Evolutionary conservation across 306 rosid genomes (phyloP).

Genomic region (Benincasa hispida): DNA sequence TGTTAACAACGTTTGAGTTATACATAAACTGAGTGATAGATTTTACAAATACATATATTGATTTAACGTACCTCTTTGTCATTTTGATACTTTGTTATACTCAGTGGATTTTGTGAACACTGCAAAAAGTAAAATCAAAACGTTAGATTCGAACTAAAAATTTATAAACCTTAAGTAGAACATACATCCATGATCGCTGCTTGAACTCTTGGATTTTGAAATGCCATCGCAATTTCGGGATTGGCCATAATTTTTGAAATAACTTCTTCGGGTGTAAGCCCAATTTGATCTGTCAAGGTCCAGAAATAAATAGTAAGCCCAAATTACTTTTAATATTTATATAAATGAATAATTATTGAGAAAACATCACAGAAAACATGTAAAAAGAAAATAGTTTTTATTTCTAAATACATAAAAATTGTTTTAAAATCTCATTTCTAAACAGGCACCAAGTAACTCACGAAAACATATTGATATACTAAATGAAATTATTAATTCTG

Average conservation of each 20-base stretch:
- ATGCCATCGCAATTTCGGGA: slow-evolving; percentile 93
- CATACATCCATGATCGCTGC: slow-evolving; percentile 98
- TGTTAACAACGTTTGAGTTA: not conserved
- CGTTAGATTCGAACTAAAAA: slow-evolving; percentile 5
- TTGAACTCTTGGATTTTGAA: slow-evolving; percentile 97
- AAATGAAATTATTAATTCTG: not conserved
- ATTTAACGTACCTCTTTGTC: slow-evolving; percentile 75
- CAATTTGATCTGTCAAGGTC: slow-evolving; percentile 72
- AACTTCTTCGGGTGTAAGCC: slow-evolving; percentile 89
- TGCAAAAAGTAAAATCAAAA: slow-evolving; percentile 28
- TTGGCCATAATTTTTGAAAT: slow-evolving; percentile 92
- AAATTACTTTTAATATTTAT: not conserved
- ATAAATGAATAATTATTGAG: not conserved
- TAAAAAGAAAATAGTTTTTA: not conserved
- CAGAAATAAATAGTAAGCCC: not conserved
- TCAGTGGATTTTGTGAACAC: slow-evolving; percentile 91
- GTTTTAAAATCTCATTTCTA: not conserved
- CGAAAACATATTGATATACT: not conserved
- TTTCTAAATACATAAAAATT: not conserved
- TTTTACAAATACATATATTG: not conserved
- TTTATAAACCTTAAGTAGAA: slow-evolving; percentile 11
- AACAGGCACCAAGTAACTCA: not conserved
- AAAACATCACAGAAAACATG: not conserved
- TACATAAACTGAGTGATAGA: not conserved
- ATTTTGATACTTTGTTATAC: slow-evolving; percentile 85